Conservation (phyloP, 139 green algal species). For the Eudorina sp. region DNA sequence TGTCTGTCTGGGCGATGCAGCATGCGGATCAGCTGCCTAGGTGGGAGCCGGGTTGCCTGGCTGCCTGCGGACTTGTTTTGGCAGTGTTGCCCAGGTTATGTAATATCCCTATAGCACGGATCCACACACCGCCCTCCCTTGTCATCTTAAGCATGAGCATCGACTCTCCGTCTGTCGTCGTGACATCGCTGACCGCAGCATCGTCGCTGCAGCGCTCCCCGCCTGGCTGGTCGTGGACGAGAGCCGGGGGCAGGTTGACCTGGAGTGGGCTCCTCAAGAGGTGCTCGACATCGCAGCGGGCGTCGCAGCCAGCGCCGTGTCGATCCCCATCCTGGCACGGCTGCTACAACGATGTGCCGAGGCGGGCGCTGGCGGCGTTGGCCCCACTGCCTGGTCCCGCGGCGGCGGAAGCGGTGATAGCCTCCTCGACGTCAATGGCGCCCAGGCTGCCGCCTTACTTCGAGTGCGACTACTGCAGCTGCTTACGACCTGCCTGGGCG, state of each 20-base stretch:
- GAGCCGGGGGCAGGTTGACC: not conserved
- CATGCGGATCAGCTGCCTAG: slow-evolving; percentile 31
- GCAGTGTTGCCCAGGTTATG: no score
- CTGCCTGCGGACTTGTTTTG: not conserved
- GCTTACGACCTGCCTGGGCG: not conserved
- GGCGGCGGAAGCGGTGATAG: not conserved
- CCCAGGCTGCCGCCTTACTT: no score
- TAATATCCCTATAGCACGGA: no score
- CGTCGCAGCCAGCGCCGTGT: not conserved
- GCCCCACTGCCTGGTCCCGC: not conserved
- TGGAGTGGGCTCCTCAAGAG: not conserved
- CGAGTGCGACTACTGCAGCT: slow-evolving; percentile 30
- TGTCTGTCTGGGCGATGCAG: slow-evolving; percentile 10
- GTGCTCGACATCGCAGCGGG: not conserved
- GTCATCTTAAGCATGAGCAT: not conserved
- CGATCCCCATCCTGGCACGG: not conserved
- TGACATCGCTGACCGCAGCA: not conserved
- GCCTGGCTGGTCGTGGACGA: not conserved
- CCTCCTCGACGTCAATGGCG: not conserved
- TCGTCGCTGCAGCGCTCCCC: slow-evolving; percentile 21
- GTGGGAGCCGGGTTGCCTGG: not conserved
- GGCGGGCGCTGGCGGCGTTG: not conserved
- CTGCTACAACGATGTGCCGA: slow-evolving; percentile 27
- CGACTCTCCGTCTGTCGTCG: no score
- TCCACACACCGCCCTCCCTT: not conserved